Evolutionary conservation across 805 yeast genomes (phyloP).

Genomic region (Starmerella etchellsii): DNA sequence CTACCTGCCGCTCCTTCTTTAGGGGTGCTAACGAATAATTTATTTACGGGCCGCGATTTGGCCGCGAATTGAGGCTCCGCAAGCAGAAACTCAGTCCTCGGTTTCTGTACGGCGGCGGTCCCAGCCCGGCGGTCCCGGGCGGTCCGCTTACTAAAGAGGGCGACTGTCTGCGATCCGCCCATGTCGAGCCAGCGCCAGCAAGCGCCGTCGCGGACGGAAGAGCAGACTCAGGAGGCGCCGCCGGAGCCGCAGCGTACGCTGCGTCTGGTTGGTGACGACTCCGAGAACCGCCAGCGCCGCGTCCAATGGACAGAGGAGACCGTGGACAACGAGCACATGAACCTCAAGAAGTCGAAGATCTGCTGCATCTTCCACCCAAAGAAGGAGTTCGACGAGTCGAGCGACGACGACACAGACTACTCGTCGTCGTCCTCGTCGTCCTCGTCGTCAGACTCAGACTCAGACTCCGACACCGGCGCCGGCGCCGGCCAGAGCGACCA

Average conservation of each 20-base stretch:
- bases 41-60: no score
- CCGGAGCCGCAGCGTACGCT: conserved; percentile 1
- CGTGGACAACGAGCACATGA: conserved; percentile 79
- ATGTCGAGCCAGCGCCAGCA: neutral
- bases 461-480: conserved; percentile 27
- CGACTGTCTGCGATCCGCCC: no score
- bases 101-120: no score
- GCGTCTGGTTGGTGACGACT: conserved; percentile 12
- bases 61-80: no score
- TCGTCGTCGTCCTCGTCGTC: conserved; percentile 16
- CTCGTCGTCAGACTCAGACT: conserved; percentile 29
- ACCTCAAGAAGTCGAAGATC: conserved; percentile 78
- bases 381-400: conserved; percentile 30
- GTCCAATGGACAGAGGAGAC: conserved; percentile 82
- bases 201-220: neutral
- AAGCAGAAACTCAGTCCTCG: no score
- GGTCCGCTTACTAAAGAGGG: no score
- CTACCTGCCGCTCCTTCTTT: conserved; percentile 11
- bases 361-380: conserved; percentile 49
- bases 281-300: conserved; percentile 25
- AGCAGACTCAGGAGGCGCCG: neutral
- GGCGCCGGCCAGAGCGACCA: conserved; percentile 9
- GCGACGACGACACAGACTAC: conserved; percentile 25
- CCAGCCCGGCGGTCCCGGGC: no score
- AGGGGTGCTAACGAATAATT: no score